Base-by-base conservation (phyloP, 2,329 filamentous ascomycete genomes). In the Curvularia eragrostidis region DNA sequence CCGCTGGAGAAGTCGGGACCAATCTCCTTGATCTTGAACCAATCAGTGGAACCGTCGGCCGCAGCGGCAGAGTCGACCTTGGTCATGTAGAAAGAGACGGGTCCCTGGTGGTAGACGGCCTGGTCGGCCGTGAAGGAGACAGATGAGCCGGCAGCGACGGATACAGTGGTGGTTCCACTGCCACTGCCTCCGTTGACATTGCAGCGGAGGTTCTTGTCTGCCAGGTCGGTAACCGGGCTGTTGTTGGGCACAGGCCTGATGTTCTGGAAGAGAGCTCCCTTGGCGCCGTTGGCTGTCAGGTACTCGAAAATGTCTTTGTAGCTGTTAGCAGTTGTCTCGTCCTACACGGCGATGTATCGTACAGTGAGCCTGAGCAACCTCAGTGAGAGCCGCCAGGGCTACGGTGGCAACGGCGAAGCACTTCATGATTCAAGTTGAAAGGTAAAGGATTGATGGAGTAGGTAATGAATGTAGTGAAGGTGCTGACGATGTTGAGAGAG, bases 11-110 rank as follows among this genome's bases (percentile, higher is more conserved):
- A 78, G 15, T 64, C 65, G 8, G 75, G 75, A 1, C 75, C 74
- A 48, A 77, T 75, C 59, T 77, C 74, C 65, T 76, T 77, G 68
- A 77, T 76, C 67, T 72, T 74, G 62, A 75, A 73, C 76, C 76
- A 77, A 52, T 76, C 73, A 23, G 68, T 61, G 19, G 75, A 77
- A 15, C 76, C 76, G 51, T 77, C 75, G 8, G 75, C 67, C 18
- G 66, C 52, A 15, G 64, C 59, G 5, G 75, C 75, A 44, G 71
- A 69, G 28, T 50, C 47, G 19, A 75, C 76, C 63, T 77, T 77
- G 54, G 65, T 72, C 71, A 77, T 68, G 57, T 77, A 78, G 64
- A 77, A 77, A 1, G 71, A 50, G 13, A 75, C 68, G 13, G 75
- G 74, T 10, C 75, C 75, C 47, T 77, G 75, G 57, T 78, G 76